Conservation (phyloP, 1,284 basidiomycete genomes). For the Tremellales sp. region DNA sequence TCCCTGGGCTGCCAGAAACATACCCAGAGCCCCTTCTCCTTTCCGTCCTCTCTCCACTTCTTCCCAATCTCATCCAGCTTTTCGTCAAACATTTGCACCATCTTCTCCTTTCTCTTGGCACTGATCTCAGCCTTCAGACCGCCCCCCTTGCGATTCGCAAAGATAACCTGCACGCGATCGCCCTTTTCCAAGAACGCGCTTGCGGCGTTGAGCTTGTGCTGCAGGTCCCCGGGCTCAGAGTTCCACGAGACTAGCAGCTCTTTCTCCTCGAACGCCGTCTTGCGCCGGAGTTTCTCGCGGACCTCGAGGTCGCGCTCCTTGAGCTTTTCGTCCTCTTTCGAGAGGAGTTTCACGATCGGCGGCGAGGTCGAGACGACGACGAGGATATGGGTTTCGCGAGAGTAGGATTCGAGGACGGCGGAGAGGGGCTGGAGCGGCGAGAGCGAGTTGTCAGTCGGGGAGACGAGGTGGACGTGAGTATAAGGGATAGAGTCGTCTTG, state of each 20-base stretch:
- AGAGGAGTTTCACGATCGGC: slow-evolving; percentile 40
- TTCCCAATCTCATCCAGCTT: slow-evolving; percentile 73
- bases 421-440: slow-evolving; percentile 16
- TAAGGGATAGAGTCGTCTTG: slow-evolving; percentile 43
- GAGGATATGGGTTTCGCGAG: slow-evolving; percentile 21
- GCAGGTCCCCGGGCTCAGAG: slow-evolving; percentile 35
- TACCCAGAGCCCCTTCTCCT: slow-evolving; percentile 67
- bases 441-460: slow-evolving; percentile 20
- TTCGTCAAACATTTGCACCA: slow-evolving; percentile 55
- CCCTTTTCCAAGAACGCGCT: slow-evolving; percentile 34
- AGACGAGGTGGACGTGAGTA: slow-evolving; percentile 36
- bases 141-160: slow-evolving; percentile 28
- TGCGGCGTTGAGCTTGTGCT: slow-evolving; percentile 36
- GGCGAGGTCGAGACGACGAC: slow-evolving; percentile 26
- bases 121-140: slow-evolving; percentile 9
- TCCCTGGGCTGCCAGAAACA: slow-evolving; percentile 70
- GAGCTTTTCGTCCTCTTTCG: slow-evolving; percentile 22
- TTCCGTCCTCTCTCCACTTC: slow-evolving; percentile 77
- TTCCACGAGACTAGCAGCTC: slow-evolving; percentile 46
- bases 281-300: slow-evolving; percentile 21
- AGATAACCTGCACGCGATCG: slow-evolving; percentile 42
- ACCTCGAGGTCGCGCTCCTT: slow-evolving; percentile 25
- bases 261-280: slow-evolving; percentile 37
- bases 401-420: slow-evolving; percentile 19
- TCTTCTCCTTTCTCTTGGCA: slow-evolving; percentile 49